phyloP scores from a whole-genome alignment of 306 rosid species.

The Canavalia gladiata region DNA sequence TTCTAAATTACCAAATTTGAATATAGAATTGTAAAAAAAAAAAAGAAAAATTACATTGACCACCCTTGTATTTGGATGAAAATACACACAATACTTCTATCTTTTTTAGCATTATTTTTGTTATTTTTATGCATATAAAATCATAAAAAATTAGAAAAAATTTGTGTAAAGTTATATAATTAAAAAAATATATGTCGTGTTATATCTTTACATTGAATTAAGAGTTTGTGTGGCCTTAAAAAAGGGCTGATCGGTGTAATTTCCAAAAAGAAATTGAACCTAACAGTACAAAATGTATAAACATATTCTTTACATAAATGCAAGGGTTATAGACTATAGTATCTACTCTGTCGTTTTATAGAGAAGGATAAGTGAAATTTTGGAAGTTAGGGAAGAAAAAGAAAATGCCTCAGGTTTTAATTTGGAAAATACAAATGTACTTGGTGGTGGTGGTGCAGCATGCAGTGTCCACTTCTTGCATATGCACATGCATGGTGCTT shows the following conservation, averaged over 20 bases:
- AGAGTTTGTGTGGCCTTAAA: too few species aligned
- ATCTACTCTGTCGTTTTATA: conserved; percentile 1
- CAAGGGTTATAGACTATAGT: neutral
- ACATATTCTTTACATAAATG: neutral
- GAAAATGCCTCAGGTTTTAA: neutral
- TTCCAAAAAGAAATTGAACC: too few species aligned
- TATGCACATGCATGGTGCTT: conserved; percentile 39
- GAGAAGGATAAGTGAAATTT: neutral
- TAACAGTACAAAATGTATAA: neutral
- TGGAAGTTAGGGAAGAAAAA: neutral
- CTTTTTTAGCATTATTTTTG: too few species aligned
- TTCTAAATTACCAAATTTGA: conserved; percentile 5
- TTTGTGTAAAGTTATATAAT: too few species aligned
- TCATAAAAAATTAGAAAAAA: too few species aligned
- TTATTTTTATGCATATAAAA: too few species aligned
- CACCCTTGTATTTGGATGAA: too few species aligned
- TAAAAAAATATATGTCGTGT: too few species aligned
- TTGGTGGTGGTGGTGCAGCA: conserved; percentile 22
- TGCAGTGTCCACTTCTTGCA: conserved; percentile 35
- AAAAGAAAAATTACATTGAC: too few species aligned
- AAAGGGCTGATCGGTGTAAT: too few species aligned
- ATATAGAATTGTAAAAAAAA: neutral
- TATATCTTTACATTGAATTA: too few species aligned
- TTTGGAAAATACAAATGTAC: conserved; percentile 25
- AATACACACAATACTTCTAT: too few species aligned